Evolutionary conservation across 2,329 filamentous ascomycete species (phyloP).

Genomic region (Bipolaris zeicola): DNA sequence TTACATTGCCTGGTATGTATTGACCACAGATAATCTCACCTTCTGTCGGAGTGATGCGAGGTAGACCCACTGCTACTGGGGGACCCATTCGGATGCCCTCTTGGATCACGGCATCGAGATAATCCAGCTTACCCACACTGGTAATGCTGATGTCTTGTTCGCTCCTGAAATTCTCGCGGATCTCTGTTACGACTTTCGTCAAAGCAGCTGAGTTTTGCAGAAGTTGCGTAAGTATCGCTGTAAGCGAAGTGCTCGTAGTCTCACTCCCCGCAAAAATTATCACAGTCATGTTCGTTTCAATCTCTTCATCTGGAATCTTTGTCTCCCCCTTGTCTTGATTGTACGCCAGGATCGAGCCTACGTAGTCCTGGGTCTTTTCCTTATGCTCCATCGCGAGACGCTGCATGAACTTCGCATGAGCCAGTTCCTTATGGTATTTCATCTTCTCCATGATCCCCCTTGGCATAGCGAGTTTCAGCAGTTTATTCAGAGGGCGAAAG

Average conservation of each 20-base stretch:
- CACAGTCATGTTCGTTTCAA: constrained; percentile 41
- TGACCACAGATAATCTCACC: constrained; percentile 22
- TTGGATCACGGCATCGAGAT: constrained; percentile 32
- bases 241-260: constrained; percentile 46
- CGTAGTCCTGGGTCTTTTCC: constrained; percentile 31
- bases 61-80: constrained; percentile 20
- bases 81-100: constrained; percentile 39
- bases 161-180: background rate
- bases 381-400: constrained; percentile 39
- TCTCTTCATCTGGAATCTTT: constrained; percentile 35
- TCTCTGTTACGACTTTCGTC: background rate
- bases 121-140: constrained; percentile 19
- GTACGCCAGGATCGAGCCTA: constrained; percentile 32
- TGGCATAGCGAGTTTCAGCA: constrained; percentile 19
- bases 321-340: constrained; percentile 28
- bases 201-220: constrained; percentile 18
- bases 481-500: constrained; percentile 25
- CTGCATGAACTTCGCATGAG: constrained; percentile 28
- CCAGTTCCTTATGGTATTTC: constrained; percentile 21
- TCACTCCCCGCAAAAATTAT: constrained; percentile 50
- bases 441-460: constrained; percentile 18
- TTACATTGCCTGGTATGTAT: constrained; percentile 16
- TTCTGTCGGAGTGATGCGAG: constrained; percentile 9
- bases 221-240: constrained; percentile 40
- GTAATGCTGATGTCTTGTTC: background rate